Evolutionary conservation across 257 asterid genomes (phyloP).

Genomic region (Ligustrum vulgare): DNA sequence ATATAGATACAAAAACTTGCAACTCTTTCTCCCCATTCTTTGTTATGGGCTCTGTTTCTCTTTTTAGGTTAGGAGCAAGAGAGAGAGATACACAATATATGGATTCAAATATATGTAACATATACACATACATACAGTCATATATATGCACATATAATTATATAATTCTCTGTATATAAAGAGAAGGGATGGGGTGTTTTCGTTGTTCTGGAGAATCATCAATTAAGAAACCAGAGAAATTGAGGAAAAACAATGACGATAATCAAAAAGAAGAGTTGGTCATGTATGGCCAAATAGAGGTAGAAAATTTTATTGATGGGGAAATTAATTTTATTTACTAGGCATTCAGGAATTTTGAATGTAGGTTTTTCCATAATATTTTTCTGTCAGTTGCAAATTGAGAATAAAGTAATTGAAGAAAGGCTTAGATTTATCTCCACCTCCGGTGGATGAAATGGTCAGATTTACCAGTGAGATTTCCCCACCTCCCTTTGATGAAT

Average conservation of each 20-base stretch:
- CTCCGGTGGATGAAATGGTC: too few relatives aligned
- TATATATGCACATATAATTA: neutral
- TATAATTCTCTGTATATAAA: neutral
- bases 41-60: slow-evolving; percentile 19
- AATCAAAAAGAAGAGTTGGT: slow-evolving; percentile 37
- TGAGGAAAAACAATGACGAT: slow-evolving; percentile 14
- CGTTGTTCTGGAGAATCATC: slow-evolving; percentile 64
- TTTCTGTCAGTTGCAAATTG: too few relatives aligned
- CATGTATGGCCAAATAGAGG: slow-evolving; percentile 37
- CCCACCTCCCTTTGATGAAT: too few relatives aligned
- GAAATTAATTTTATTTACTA: neutral
- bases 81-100: neutral
- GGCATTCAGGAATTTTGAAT: slow-evolving; percentile 17
- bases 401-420: too few relatives aligned
- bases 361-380: slow-evolving; percentile 13
- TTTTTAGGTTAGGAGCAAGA: slow-evolving; percentile 20
- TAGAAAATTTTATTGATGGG: slow-evolving; percentile 8
- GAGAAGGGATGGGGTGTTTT: slow-evolving; percentile 65
- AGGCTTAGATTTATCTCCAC: too few relatives aligned
- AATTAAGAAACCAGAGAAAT: slow-evolving; percentile 37
- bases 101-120: neutral
- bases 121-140: neutral
- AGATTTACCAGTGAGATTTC: too few relatives aligned
- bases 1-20: neutral
- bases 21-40: slow-evolving; percentile 17